Evolutionary conservation across 129 eudicot genomes (phyloP).

Genomic region (Escallonia herrerae): DNA sequence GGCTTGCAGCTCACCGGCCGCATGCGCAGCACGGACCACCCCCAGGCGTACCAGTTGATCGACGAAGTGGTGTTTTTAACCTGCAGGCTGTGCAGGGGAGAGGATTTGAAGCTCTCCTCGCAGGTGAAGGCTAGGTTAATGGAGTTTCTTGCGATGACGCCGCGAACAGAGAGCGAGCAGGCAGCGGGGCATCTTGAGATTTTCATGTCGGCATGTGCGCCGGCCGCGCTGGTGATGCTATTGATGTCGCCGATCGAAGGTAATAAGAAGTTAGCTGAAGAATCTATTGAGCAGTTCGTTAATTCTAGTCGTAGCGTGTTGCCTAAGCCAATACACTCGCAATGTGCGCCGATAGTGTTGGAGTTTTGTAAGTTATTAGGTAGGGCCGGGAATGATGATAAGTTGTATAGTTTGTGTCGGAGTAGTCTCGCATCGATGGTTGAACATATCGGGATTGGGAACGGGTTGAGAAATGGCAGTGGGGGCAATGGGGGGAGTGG

Average conservation of each 20-base stretch:
- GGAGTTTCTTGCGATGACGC: conserved; percentile 21
- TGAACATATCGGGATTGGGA: conserved; percentile 25
- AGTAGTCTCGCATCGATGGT: conserved; percentile 53
- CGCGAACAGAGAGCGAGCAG: conserved; percentile 12
- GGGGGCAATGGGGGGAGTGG: not conserved
- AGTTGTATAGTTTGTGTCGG: conserved; percentile 48
- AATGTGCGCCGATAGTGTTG: conserved; percentile 47
- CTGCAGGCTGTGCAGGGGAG: conserved; percentile 36
- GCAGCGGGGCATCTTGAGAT: conserved; percentile 37
- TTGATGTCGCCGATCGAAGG: conserved; percentile 35
- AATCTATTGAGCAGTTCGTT: conserved; percentile 37
- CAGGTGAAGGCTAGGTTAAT: conserved; percentile 9
- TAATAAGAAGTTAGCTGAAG: conserved; percentile 40
- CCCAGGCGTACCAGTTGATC: conserved; percentile 50
- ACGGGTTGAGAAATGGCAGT: conserved; percentile 10
- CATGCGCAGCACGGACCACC: conserved; percentile 69
- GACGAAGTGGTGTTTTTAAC: conserved; percentile 38
- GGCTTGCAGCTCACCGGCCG: conserved; percentile 48
- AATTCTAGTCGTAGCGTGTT: conserved; percentile 11
- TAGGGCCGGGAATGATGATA: conserved; percentile 31
- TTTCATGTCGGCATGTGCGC: conserved; percentile 47
- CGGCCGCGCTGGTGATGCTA: conserved; percentile 57
- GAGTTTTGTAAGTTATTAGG: conserved; percentile 73
- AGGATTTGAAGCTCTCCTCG: not conserved
- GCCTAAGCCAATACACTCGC: too few species aligned